Percentiles rank a stretch among this genome's conserved stretches.
These are phyloP conservation scores for Ustilago tritici DNA, from an alignment of 1,284 basidiomycete genomes.

Conservation along the genomic window DNA sequence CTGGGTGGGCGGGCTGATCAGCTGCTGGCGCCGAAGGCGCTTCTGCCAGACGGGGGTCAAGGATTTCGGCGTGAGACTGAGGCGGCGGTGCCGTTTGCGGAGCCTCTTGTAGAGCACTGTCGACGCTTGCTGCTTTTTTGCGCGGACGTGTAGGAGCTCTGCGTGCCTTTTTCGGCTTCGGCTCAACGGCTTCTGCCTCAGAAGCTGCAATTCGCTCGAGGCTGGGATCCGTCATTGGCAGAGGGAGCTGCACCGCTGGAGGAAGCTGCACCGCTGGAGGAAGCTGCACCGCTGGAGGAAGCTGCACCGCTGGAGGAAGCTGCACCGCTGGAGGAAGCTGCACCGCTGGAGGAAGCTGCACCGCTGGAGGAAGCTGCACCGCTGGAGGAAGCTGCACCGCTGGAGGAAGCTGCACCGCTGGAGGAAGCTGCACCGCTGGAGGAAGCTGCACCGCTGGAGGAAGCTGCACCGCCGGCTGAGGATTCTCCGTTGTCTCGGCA, in stretches of 20 bases:
- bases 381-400: not conserved
- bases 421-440: too few species aligned
- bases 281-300: not conserved
- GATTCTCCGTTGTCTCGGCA: not conserved
- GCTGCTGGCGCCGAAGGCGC: not conserved
- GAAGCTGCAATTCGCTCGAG: not conserved
- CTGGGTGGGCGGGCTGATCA: not conserved
- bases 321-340: too few species aligned
- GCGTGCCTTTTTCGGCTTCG: conserved; percentile 6
- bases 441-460: not conserved
- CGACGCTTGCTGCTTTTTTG: conserved; percentile 8
- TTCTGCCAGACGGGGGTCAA: not conserved
- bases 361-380: too few species aligned
- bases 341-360: not conserved
- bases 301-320: not conserved
- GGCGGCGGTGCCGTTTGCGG: not conserved
- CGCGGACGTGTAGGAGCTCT: conserved; percentile 12
- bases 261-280: not conserved
- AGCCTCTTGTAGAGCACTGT: not conserved
- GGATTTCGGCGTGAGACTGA: not conserved
- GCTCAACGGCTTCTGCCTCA: not conserved
- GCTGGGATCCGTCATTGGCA: not conserved
- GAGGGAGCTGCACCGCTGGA: not conserved
- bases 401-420: not conserved
- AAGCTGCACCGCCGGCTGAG: not conserved